phyloP scores from a whole-genome alignment of 2,329 filamentous ascomycete species.

The Neofusicoccum sp. region DNA sequence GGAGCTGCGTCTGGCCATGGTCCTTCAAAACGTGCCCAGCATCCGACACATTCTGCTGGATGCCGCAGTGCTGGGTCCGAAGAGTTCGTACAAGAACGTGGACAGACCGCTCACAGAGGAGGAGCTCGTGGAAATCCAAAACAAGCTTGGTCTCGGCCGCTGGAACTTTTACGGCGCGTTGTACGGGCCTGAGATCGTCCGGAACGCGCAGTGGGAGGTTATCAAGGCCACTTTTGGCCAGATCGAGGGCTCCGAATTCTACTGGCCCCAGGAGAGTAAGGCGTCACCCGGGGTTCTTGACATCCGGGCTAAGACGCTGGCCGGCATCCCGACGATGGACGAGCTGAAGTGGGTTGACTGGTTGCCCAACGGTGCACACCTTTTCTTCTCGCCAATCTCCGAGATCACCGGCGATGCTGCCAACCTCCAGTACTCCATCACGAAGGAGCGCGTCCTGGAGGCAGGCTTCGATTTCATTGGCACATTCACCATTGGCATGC shows the following conservation, averaged over 20 bases:
- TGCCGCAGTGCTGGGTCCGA: conserved; percentile 40
- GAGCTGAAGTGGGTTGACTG: conserved; percentile 41
- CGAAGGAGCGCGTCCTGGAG: conserved; percentile 24
- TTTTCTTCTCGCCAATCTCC: conserved; percentile 46
- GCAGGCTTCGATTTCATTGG: conserved; percentile 27
- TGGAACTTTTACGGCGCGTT: conserved; percentile 51
- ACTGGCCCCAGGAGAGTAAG: conserved; percentile 35
- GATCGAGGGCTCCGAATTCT: conserved; percentile 34
- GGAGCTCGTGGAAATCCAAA: conserved; percentile 43
- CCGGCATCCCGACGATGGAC: conserved; percentile 30
- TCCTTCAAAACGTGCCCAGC: conserved; percentile 47
- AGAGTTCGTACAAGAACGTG: conserved; percentile 28
- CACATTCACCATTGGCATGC: conserved; percentile 30
- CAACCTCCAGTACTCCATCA: conserved; percentile 36
- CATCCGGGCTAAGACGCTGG: conserved; percentile 23
- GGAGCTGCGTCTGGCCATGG: conserved; percentile 39
- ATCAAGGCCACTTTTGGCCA: conserved; percentile 37
- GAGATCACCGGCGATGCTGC: conserved; percentile 46
- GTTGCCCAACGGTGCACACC: conserved; percentile 46
- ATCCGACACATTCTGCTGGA: conserved; percentile 43
- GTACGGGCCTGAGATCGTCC: conserved; percentile 25
- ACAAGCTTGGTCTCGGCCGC: conserved; percentile 41
- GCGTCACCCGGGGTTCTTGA: conserved; percentile 31
- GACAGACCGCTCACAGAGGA: conserved; percentile 38
- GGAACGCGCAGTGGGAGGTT: conserved; percentile 32